Evolutionary conservation across 331 rosid species (phyloP), one percentile per base, ranked within the genome.

Genomic region (Dryas integrifolia): DNA sequence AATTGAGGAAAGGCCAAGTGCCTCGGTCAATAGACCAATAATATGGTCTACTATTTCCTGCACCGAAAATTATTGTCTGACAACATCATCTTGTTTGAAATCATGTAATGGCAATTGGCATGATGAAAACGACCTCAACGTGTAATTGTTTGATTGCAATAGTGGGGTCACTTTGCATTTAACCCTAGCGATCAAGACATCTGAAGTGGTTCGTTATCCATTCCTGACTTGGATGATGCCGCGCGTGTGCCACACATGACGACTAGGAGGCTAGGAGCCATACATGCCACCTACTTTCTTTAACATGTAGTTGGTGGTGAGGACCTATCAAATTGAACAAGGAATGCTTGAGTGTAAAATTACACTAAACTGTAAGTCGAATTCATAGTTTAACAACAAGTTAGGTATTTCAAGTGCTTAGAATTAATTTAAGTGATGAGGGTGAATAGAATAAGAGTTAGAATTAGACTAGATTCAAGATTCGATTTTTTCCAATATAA

Each of bases 71-170:
- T 26, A 65, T 65, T 48, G 73, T 13, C 77, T 55, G 48, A 65
- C 64, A 4, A 13, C 58, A 58, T 46, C 50, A 56, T 45, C 57
- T 65, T 12, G 51, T 46, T 71, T 26, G 57, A 24, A 71, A 38
- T 48, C 78, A 65, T 38, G 60, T 18, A 45, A 26, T 35, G 57
- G 4, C 52, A 76, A 58, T 45, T 51, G 72, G 52, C 44, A 45
- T 6, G 13, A n/a, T 1, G 78, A 81, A 52, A 76, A 41, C 11
- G 81, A 76, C 78, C 15, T 9, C 46, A 67, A n/a, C 77, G 58
- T 45, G 35, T 30, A 30, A 30, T 30, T 30, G 72, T 49, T 65
- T 14, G 45, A 14, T 80, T 16, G 67, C 7, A 18, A 59, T 11
- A 12, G 35, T 80, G 74, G 49, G 70, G 14, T 55, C 73, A 21